Conservation (phyloP, 2,329 filamentous ascomycete species). For the Lecanoromycetidae sp. region DNA sequence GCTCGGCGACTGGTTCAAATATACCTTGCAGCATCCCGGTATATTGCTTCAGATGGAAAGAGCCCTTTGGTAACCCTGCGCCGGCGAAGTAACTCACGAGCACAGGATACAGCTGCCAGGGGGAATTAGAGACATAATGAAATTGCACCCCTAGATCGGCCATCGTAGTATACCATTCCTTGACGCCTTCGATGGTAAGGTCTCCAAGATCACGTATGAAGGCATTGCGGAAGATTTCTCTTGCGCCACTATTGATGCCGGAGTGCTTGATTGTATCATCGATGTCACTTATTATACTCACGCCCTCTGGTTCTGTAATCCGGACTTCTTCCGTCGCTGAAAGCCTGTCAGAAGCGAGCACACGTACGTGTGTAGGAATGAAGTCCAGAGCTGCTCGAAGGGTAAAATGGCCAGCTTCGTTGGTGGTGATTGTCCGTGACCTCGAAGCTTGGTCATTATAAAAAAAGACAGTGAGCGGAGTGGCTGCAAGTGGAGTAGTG, state of each 20-base stretch:
- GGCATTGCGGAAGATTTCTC: conserved; percentile 92
- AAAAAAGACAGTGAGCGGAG: conserved; percentile 84
- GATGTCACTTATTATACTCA: conserved; percentile 93
- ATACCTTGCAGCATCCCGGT: conserved; percentile 95
- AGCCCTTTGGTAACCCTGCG: conserved; percentile 71
- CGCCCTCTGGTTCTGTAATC: conserved; percentile 63
- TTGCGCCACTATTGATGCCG: conserved; percentile 72
- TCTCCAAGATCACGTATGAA: conserved; percentile 79
- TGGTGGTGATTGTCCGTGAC: conserved; percentile 71
- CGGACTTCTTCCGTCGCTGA: conserved; percentile 68
- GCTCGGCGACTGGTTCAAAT: conserved; percentile 90
- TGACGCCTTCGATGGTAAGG: conserved; percentile 73
- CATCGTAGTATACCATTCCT: conserved; percentile 75
- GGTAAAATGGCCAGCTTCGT: conserved; percentile 79
- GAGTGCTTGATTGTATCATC: conserved; percentile 97
- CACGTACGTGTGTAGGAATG: conserved; percentile 74
- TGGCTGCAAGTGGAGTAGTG: conserved; percentile 64
- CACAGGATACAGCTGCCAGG: conserved; percentile 92
- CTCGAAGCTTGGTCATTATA: conserved; percentile 76
- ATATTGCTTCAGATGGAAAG: conserved; percentile 92
- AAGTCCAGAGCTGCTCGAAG: conserved; percentile 75
- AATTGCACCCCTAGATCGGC: conserved; percentile 70
- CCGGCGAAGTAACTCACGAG: conserved; percentile 72
- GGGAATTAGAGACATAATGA: conserved; percentile 98
- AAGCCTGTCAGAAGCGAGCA: conserved; percentile 73